Percentiles rank a stretch among this genome's conserved stretches.
These are phyloP conservation scores for Microdochium paspali DNA, from an alignment of 2,329 filamentous ascomycete species.

Conservation along the genomic window DNA sequence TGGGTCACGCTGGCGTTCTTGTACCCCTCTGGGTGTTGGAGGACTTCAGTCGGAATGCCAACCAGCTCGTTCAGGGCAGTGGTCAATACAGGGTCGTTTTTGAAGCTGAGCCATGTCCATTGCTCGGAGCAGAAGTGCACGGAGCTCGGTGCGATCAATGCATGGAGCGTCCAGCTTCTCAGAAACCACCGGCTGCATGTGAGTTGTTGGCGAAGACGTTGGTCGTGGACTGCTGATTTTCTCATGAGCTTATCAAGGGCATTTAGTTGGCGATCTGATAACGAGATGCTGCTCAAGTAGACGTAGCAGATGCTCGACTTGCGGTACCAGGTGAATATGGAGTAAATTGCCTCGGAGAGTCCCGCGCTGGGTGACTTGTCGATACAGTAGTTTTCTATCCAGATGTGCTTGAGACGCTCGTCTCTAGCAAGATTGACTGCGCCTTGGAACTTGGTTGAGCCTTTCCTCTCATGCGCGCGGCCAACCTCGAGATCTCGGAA, in stretches of 20 bases:
- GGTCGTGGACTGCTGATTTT: too few species aligned
- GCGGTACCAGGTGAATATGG: background rate
- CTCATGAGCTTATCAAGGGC: background rate
- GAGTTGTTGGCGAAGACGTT: background rate
- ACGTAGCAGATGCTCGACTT: background rate
- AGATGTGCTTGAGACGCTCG: slow-evolving; percentile 1
- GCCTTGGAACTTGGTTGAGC: slow-evolving; percentile 1
- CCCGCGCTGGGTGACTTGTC: background rate
- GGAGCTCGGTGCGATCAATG: background rate
- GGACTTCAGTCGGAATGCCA: background rate
- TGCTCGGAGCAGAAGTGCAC: slow-evolving; percentile 1
- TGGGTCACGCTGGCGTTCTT: background rate
- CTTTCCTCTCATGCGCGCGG: background rate
- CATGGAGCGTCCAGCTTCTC: slow-evolving; percentile 2
- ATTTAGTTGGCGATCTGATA: background rate
- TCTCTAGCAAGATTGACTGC: background rate
- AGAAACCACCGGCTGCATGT: slow-evolving; percentile 1
- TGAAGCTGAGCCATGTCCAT: slow-evolving; percentile 1
- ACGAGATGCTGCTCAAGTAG: background rate
- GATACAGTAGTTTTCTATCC: slow-evolving; percentile 2
- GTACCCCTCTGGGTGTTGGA: background rate
- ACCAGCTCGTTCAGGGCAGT: background rate
- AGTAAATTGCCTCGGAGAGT: background rate
- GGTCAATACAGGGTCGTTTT: background rate
- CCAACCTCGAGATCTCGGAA: background rate